These are phyloP conservation scores for Penicillium concentricum DNA, from an alignment of 2,329 filamentous ascomycete species.

Conservation along the genomic window DNA sequence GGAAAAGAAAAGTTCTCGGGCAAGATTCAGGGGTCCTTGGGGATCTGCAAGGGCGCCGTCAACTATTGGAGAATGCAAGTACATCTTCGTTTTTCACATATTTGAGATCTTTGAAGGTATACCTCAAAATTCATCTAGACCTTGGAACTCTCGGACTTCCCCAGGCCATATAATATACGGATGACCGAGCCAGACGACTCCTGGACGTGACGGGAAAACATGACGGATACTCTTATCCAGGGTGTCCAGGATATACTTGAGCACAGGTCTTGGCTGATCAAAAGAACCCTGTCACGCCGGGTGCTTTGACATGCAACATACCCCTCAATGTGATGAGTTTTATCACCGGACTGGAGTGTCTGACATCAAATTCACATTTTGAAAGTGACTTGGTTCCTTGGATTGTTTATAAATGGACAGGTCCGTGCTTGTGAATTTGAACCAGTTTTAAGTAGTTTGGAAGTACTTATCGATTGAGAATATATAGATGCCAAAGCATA, in stretches of 20 bases:
- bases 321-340: neutral
- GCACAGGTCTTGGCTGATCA: neutral
- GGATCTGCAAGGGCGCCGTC: constrained; percentile 12
- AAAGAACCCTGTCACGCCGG: neutral
- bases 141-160: neutral
- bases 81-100: neutral
- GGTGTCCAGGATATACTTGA: neutral
- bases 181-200: constrained; percentile 9
- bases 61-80: constrained; percentile 13
- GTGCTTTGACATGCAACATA: constrained; percentile 8
- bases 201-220: neutral
- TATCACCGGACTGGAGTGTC: neutral
- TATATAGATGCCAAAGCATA: no score
- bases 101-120: neutral
- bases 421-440: no score
- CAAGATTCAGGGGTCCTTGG: constrained; percentile 5
- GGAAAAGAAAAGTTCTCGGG: neutral
- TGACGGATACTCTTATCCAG: neutral
- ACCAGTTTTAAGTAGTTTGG: no score
- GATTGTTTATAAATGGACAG: no score
- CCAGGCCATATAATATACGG: neutral
- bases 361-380: neutral
- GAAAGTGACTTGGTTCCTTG: no score
- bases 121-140: neutral
- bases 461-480: no score